These are phyloP conservation scores for Malus sieversii DNA, from an alignment of 306 rosid genomes.

Conservation along the genomic window DNA sequence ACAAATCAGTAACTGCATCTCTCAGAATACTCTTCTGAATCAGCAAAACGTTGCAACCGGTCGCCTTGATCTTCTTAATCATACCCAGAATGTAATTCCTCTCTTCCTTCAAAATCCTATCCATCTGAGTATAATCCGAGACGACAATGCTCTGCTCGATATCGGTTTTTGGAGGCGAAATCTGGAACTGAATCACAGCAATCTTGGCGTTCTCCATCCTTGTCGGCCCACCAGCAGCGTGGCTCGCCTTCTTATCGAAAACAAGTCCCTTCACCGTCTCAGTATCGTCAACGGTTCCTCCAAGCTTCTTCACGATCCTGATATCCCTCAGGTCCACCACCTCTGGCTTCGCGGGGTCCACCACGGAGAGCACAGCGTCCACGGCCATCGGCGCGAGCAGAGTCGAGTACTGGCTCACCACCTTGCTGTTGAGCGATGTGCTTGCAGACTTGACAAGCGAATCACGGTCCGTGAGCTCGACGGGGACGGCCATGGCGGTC, in stretches of 20 bases:
- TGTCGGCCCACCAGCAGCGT: constrained; percentile 92
- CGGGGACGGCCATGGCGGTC: constrained; percentile 92
- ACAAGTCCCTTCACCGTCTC: constrained; percentile 73
- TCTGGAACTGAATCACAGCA: constrained; percentile 96
- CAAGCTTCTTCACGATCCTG: constrained; percentile 91
- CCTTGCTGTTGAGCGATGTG: constrained; percentile 92
- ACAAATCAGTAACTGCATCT: constrained; percentile 91
- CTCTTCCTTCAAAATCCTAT: constrained; percentile 90
- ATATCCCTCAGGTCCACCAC: constrained; percentile 80
- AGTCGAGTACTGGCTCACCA: constrained; percentile 86
- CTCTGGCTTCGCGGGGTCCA: constrained; percentile 58
- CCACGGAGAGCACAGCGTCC: constrained; percentile 69
- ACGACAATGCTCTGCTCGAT: constrained; percentile 95
- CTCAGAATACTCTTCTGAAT: constrained; percentile 94
- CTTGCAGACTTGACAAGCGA: constrained; percentile 77
- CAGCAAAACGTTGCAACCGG: constrained; percentile 85
- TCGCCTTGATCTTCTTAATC: constrained; percentile 87
- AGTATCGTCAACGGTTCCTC: constrained; percentile 86
- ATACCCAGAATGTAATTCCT: constrained; percentile 85
- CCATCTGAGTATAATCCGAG: constrained; percentile 92
- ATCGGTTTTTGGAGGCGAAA: constrained; percentile 89
- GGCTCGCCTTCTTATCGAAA: constrained; percentile 90
- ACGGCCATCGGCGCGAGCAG: constrained; percentile 92
- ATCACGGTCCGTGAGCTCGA: constrained; percentile 81
- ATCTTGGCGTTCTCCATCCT: constrained; percentile 90